Percentiles rank a stretch among this genome's conserved stretches.
Conservation (phyloP, 2,329 filamentous ascomycete genomes). For the Sarocladium strictum region DNA sequence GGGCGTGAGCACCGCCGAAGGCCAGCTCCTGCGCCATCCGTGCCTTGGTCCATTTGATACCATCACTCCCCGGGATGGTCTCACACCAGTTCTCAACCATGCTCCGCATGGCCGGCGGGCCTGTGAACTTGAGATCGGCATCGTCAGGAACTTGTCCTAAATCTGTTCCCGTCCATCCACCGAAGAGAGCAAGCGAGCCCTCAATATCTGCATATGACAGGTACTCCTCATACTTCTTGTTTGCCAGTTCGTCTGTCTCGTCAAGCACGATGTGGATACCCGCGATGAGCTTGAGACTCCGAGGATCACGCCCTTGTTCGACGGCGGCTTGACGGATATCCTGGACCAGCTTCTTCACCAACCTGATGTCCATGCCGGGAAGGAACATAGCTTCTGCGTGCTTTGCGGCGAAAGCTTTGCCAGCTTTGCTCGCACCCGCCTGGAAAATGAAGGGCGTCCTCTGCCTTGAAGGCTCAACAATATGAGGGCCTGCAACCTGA, state of each 20-base stretch:
- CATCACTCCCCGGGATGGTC: constrained; percentile 12
- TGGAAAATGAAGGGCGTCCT: constrained; percentile 41
- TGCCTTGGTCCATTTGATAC: constrained; percentile 47
- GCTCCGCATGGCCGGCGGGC: constrained; percentile 31
- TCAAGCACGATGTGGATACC: constrained; percentile 37
- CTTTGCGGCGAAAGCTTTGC: constrained; percentile 33
- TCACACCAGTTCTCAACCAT: constrained; percentile 13
- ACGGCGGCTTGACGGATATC: constrained; percentile 32
- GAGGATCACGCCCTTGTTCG: constrained; percentile 29
- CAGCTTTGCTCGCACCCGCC: constrained; percentile 38
- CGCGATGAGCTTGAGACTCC: constrained; percentile 35
- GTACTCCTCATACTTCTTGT: constrained; percentile 34
- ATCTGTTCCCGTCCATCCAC: constrained; percentile 40
- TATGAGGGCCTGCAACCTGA: constrained; percentile 33
- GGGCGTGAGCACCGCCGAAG: constrained; percentile 31
- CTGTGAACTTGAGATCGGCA: constrained; percentile 36
- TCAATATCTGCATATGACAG: constrained; percentile 36
- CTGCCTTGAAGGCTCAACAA: constrained; percentile 37
- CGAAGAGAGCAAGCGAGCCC: constrained; percentile 37
- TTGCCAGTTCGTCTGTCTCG: constrained; percentile 36
- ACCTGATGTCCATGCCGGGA: constrained; percentile 34
- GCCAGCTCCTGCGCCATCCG: constrained; percentile 49
- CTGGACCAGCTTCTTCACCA: constrained; percentile 34
- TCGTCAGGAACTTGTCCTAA: constrained; percentile 34
- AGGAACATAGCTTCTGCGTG: constrained; percentile 33